Evolutionary conservation across 78 protist genomes (phyloP).

Genomic region (Dictyostelium capitatum): DNA sequence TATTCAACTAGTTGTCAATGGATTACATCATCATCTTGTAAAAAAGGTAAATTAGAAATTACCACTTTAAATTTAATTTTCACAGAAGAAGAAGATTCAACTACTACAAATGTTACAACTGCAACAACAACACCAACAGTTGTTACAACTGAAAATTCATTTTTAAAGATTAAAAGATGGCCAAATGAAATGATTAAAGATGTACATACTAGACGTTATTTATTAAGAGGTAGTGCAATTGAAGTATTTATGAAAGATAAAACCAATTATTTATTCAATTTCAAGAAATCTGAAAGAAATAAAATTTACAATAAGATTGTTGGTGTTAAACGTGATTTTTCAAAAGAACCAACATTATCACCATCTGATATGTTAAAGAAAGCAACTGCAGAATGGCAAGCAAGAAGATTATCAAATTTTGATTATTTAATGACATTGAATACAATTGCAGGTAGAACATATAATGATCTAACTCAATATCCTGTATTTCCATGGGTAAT

Average conservation of each 20-base stretch:
- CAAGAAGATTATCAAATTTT: slow-evolving; percentile 82
- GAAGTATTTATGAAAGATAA: slow-evolving; percentile 84
- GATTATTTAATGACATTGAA: slow-evolving; percentile 94
- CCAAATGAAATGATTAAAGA: slow-evolving; percentile 49
- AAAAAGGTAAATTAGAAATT: slow-evolving; percentile 62
- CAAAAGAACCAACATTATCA: slow-evolving; percentile 3
- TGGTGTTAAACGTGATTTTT: neutral
- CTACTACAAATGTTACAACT: neutral
- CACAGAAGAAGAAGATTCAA: slow-evolving; percentile 28
- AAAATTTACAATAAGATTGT: slow-evolving; percentile 24
- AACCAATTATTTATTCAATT: slow-evolving; percentile 76
- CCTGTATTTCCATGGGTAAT: slow-evolving; percentile 97
- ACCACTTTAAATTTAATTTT: slow-evolving; percentile 48
- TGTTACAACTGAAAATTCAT: neutral
- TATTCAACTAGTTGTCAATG: slow-evolving; percentile 54
- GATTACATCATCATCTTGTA: slow-evolving; percentile 48
- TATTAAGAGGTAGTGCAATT: slow-evolving; percentile 82
- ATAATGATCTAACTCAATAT: slow-evolving; percentile 96
- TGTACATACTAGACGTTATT: slow-evolving; percentile 73
- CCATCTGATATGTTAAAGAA: slow-evolving; percentile 60
- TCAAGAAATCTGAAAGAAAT: slow-evolving; percentile 32
- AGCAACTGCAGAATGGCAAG: slow-evolving; percentile 74
- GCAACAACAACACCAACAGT: neutral
- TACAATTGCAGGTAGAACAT: slow-evolving; percentile 88
- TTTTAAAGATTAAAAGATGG: slow-evolving; percentile 65